Conservation (phyloP, 495 filamentous ascomycete species). For the Aspergillus bertholletiae region DNA sequence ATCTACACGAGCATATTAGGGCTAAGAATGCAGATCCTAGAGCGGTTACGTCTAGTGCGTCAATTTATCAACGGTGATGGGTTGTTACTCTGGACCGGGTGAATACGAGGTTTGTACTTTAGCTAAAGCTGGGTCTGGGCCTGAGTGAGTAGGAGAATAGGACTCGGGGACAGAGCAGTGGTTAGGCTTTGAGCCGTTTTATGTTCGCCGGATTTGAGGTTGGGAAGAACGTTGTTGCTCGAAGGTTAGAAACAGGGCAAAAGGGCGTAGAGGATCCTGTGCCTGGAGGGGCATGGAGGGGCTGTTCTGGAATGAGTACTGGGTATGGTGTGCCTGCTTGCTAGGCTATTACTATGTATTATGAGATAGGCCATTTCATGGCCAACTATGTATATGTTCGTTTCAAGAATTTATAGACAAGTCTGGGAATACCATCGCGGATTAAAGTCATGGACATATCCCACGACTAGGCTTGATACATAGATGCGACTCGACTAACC, state of each 20-base stretch:
- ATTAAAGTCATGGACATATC: too few species aligned
- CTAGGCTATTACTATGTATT: too few species aligned
- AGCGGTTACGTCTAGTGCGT: slow-evolving; percentile 57
- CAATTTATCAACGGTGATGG: slow-evolving; percentile 63
- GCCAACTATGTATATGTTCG: too few species aligned
- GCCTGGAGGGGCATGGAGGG: slow-evolving; percentile 55
- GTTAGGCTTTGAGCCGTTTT: slow-evolving; percentile 52
- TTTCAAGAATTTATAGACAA: too few species aligned
- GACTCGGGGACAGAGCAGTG: slow-evolving; percentile 12
- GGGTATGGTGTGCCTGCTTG: too few species aligned
- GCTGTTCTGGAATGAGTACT: slow-evolving; percentile 49
- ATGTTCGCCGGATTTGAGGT: slow-evolving; percentile 52
- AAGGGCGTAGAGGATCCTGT: slow-evolving; percentile 54
- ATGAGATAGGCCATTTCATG: too few species aligned
- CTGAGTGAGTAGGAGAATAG: slow-evolving; percentile 22
- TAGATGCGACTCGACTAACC: too few species aligned
- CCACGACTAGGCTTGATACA: too few species aligned
- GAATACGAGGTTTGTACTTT: slow-evolving; percentile 54
- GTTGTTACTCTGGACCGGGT: slow-evolving; percentile 53
- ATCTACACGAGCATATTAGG: slow-evolving; percentile 54
- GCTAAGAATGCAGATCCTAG: slow-evolving; percentile 61
- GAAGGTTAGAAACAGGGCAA: slow-evolving; percentile 48
- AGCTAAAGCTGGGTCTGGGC: slow-evolving; percentile 17
- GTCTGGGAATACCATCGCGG: too few species aligned
- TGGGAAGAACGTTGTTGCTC: slow-evolving; percentile 63